Evolutionary conservation across 768 basidiomycete species (phyloP), one percentile per base, ranked within the genome.

Genomic region (Phallus indusiatus): DNA sequence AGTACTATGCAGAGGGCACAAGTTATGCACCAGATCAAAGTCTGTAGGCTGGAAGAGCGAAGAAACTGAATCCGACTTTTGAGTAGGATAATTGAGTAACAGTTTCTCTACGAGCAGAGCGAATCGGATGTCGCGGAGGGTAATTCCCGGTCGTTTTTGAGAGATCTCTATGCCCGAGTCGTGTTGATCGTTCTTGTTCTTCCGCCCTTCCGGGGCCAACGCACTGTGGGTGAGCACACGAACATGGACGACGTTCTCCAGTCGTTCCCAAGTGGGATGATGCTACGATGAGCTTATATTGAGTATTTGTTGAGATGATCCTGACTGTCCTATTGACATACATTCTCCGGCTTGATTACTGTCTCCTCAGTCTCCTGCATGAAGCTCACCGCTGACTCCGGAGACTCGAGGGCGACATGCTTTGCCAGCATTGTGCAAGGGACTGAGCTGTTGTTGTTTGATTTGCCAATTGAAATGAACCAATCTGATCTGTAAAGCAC

Each of bases 51-150:
- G 57, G 24, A 17, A 35, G 24, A 11, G 42, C 34, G 14, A 51
- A 16, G 34, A 20, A 42, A 1, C 21, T 16, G 21, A 48, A 11
- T n/a, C 20, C 2, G 57, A 10, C 28, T n/a, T 34, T 22, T 24
- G 46, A 35, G 10, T 48, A 20, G 2, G 21, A 53, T 59, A 51
- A 20, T 59, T 18, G 22, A 10, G 24, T 18, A 59, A 24, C 16
- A 59, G 33, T 54, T 61, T 59, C 62, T 83, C 79, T n/a, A 77
- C 62, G 12, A 69, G 67, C 8, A 68, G 66, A 8, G 80, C 81
- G 35, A 81, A 67, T 50, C 81, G 78, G 34, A 81, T 57, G 61
- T 84, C 82, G 33, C 78, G 78, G 5, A 69, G 64, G 0, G 82
- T 82, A 48, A 82, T 73, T 12, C 80, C 77, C 0, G 79, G 54